Percentiles rank a stretch among this genome's conserved stretches.
Conservation (phyloP, 2,329 filamentous ascomycete species). For the Westerdykella ornata region DNA sequence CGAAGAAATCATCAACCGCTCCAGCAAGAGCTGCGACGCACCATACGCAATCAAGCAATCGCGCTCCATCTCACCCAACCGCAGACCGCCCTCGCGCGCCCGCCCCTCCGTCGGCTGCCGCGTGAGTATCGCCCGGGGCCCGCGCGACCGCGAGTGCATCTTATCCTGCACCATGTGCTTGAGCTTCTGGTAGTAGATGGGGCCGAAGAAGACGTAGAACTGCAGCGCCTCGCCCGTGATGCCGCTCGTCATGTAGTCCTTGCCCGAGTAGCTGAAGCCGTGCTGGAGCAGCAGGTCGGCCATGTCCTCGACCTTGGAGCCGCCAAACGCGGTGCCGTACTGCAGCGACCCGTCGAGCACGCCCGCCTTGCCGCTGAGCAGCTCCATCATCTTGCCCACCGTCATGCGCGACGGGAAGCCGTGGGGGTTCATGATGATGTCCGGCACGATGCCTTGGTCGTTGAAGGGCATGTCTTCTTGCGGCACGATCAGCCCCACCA, state of each 20-base stretch:
- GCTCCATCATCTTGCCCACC: slow-evolving; percentile 93
- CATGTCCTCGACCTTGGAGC: slow-evolving; percentile 82
- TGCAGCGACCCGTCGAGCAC: slow-evolving; percentile 77
- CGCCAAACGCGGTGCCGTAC: slow-evolving; percentile 85
- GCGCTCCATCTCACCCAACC: slow-evolving; percentile 96
- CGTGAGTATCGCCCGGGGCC: slow-evolving; percentile 84
- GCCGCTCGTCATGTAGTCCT: slow-evolving; percentile 91
- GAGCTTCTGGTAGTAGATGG: slow-evolving; percentile 98
- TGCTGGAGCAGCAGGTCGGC: slow-evolving; percentile 73
- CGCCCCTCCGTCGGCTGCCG: slow-evolving; percentile 94
- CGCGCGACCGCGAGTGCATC: slow-evolving; percentile 92
- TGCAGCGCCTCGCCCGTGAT: slow-evolving; percentile 91
- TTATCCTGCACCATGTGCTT: slow-evolving; percentile 99
- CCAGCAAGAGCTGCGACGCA: slow-evolving; percentile 82
- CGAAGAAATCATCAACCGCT: slow-evolving; percentile 89
- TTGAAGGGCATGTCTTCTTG: slow-evolving; percentile 97
- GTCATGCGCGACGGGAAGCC: slow-evolving; percentile 99
- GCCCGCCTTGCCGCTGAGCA: slow-evolving; percentile 88
- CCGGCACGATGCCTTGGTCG: slow-evolving; percentile 82
- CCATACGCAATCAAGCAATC: slow-evolving; percentile 98
- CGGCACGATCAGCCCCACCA: slow-evolving; percentile 91
- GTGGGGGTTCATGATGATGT: slow-evolving; percentile 99
- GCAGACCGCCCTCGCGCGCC: slow-evolving; percentile 82
- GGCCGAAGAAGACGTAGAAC: slow-evolving; percentile 96
- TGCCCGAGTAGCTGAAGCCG: slow-evolving; percentile 94